Evolutionary conservation across 2,329 filamentous ascomycete genomes (phyloP).

Genomic region (Aspergillus sergii): DNA sequence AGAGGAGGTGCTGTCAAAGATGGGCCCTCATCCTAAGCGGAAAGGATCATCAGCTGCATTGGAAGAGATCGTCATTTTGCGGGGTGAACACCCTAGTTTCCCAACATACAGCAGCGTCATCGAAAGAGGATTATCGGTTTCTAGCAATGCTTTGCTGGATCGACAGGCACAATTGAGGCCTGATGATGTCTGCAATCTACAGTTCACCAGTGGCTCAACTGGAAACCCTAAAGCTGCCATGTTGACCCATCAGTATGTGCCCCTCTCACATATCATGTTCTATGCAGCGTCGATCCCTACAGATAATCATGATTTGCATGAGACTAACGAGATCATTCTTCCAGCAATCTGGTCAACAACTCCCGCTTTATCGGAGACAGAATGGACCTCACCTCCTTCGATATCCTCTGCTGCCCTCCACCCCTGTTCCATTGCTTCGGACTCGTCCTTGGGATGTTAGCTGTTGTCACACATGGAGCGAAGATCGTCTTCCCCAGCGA

Average conservation of each 20-base stretch:
- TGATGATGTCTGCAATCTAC: conserved; percentile 71
- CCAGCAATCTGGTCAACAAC: conserved; percentile 59
- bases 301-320: neutral
- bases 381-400: conserved; percentile 67
- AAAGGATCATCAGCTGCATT: conserved; percentile 39
- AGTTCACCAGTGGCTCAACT: conserved; percentile 76
- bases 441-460: conserved; percentile 73
- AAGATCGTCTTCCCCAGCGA: conserved; percentile 77
- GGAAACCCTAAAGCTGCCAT: conserved; percentile 74
- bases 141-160: conserved; percentile 54
- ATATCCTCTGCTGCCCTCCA: conserved; percentile 77
- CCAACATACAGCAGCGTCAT: conserved; percentile 64
- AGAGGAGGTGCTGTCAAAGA: conserved; percentile 57
- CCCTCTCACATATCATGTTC: neutral
- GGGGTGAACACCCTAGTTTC: conserved; percentile 58
- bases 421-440: conserved; percentile 88
- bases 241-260: conserved; percentile 66
- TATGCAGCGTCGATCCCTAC: neutral
- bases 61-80: conserved; percentile 62
- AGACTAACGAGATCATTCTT: conserved; percentile 4
- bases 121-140: conserved; percentile 52
- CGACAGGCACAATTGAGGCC: conserved; percentile 60
- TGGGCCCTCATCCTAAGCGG: conserved; percentile 44
- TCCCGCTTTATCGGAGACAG: conserved; percentile 72
- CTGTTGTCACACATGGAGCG: conserved; percentile 71